These are phyloP conservation scores for Candida nemodendra DNA, from an alignment of 805 yeast species.

Conservation along the genomic window DNA sequence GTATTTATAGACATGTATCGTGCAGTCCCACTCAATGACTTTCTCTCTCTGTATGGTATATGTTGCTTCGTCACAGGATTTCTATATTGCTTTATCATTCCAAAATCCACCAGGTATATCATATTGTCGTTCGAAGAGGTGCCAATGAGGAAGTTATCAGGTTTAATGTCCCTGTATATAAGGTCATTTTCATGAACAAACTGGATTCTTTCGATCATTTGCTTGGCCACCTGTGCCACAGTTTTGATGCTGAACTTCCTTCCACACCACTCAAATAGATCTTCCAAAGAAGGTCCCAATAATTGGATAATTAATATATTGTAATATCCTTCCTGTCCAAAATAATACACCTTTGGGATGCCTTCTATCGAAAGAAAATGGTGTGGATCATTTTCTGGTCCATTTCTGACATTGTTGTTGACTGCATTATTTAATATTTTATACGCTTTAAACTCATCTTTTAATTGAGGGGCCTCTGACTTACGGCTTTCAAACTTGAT, in stretches of 20 bases:
- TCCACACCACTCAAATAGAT: constrained; percentile 86
- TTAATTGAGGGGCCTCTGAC: constrained; percentile 79
- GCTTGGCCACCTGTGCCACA: constrained; percentile 70
- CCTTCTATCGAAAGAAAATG: constrained; percentile 44
- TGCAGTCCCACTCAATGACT: constrained; percentile 81
- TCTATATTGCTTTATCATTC: constrained; percentile 84
- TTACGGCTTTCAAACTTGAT: constrained; percentile 80
- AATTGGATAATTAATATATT: constrained; percentile 74
- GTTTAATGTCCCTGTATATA: constrained; percentile 79
- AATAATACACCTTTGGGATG: constrained; percentile 80
- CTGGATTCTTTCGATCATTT: constrained; percentile 72
- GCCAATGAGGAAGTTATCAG: constrained; percentile 78
- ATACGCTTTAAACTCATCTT: constrained; percentile 80
- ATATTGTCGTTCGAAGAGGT: constrained; percentile 53
- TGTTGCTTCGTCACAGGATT: constrained; percentile 79
- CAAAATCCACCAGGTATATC: constrained; percentile 76
- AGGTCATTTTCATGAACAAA: constrained; percentile 74
- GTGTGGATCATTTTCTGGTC: constrained; percentile 24
- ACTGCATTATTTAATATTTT: constrained; percentile 62
- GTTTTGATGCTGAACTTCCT: constrained; percentile 69
- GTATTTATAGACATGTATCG: constrained; percentile 87
- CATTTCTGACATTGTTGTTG: constrained; percentile 28
- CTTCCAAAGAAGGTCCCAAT: constrained; percentile 82
- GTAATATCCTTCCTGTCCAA: constrained; percentile 83
- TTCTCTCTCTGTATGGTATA: constrained; percentile 78